phyloP scores from a whole-genome alignment of 768 basidiomycete genomes.

The Boletus pseudopeckii region DNA sequence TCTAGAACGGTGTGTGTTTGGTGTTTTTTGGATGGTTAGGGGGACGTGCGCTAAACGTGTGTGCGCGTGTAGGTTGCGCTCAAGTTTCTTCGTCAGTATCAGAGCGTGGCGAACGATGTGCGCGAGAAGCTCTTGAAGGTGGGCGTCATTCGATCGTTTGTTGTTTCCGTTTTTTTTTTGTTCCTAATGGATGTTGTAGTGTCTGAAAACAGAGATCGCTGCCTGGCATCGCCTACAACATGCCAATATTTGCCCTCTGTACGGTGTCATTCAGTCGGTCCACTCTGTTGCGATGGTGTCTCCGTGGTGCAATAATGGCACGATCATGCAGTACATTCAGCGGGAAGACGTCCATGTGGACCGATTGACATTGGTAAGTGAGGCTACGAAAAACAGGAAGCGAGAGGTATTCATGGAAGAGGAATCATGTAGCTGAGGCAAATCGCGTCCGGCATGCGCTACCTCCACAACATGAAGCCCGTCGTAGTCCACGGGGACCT shows the following conservation, averaged over 20 bases:
- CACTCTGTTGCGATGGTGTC: conserved; percentile 62
- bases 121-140: conserved; percentile 54
- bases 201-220: conserved; percentile 52
- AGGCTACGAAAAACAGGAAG: neutral
- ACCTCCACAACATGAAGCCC: conserved; percentile 54
- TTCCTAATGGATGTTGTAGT: conserved; percentile 24
- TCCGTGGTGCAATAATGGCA: conserved; percentile 61
- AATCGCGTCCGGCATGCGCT: conserved; percentile 54
- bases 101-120: conserved; percentile 47
- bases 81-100: conserved; percentile 48
- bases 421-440: conserved; percentile 40
- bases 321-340: conserved; percentile 48
- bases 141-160: neutral
- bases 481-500: conserved; percentile 59
- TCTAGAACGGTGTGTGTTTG: conserved; percentile 15
- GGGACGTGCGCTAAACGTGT: neutral
- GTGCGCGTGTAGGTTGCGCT: conserved; percentile 44
- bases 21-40: neutral
- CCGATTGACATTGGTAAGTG: conserved; percentile 46
- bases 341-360: conserved; percentile 38
- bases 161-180: neutral
- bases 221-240: conserved; percentile 60
- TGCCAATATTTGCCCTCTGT: conserved; percentile 51
- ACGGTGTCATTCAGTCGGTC: conserved; percentile 50
- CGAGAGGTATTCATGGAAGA: neutral